These are phyloP conservation scores for Chionographis japonica DNA, from an alignment of 106 monocot species.

Conservation along the genomic window DNA sequence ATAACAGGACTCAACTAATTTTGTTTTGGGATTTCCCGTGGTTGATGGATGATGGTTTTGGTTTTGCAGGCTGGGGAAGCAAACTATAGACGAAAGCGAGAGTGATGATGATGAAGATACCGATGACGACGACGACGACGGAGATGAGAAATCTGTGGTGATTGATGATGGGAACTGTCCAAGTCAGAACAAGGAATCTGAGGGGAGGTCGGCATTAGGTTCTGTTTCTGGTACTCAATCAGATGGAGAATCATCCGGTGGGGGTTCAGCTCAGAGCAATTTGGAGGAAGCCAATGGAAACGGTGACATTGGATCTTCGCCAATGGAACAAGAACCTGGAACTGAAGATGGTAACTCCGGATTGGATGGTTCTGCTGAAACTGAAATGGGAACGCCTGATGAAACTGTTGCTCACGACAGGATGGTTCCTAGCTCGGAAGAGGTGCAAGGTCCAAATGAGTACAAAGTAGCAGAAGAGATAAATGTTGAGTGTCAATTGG, in stretches of 20 bases:
- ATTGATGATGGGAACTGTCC: constrained; percentile 46
- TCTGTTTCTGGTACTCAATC: constrained; percentile 32
- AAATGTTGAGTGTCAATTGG: too few relatives aligned
- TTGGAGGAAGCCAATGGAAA: constrained; percentile 42
- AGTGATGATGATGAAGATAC: constrained; percentile 47
- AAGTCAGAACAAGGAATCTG: constrained; percentile 18
- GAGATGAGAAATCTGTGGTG: constrained; percentile 63
- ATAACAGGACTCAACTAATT: not conserved
- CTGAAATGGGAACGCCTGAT: constrained; percentile 8
- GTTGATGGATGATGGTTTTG: not conserved
- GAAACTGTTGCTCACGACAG: constrained; percentile 5
- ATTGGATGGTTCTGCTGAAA: constrained; percentile 27
- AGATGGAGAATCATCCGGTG: constrained; percentile 49
- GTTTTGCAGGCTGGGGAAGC: constrained; percentile 74
- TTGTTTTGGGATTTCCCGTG: not conserved
- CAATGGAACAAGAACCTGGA: constrained; percentile 10
- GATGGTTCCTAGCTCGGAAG: not conserved
- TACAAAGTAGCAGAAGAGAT: not conserved
- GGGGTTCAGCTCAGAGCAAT: constrained; percentile 46
- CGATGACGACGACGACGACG: constrained; percentile 29
- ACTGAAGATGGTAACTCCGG: constrained; percentile 18
- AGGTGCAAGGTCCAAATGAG: not conserved
- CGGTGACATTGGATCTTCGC: constrained; percentile 4
- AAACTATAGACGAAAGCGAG: constrained; percentile 64
- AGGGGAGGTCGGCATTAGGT: constrained; percentile 19